Evolutionary conservation across 148 eudicot species (phyloP), one percentile per base, ranked within the genome.

Genomic region (Silene conica): DNA sequence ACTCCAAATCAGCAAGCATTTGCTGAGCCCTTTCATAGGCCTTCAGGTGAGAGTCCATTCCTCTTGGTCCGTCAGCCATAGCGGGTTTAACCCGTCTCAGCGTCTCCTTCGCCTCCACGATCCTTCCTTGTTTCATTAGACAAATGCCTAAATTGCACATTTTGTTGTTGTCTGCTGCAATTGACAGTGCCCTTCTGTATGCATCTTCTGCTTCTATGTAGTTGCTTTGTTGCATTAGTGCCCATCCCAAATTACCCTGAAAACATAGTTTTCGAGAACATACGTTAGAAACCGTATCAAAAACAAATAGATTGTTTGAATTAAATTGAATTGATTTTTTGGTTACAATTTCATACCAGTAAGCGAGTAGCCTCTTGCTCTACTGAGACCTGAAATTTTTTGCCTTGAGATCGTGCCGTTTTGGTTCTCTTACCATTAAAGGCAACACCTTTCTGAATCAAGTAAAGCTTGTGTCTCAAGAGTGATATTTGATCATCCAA

Each of bases 181-280:
- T 88, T 75, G 85, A 58, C 2, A 95, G 80, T 57, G 99, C 99
- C 78, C 96, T 84, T 8, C 99, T 77, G 57, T 92, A 95, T 18
- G 99, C 97, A 71, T 95, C 97, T 64, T 95, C 99, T 8, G 99
- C 99, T 79, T 95, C 97, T 10, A 69, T 77, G 78, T 95, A 92
- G 81, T 87, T 92, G 89, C 76, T 90, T 66, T 92, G 92, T 73
- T 95, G 99, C 99, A 95, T 95, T 48, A 95, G 61, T 52, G 99
- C 94, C 99, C 99, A 95, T 23, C 99, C 97, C 80, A 96, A 79
- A 73, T 96, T 96, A 5, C 99, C 99, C 99, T 95, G 90, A 58
- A 79, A 65, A 67, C 52, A 34, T 59, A 62, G 2, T 19, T 19
- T 59, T 22, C 5, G 5, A 3, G n/a, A n/a, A n/a, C n/a, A 28